Percentiles rank a stretch among this genome's conserved stretches.
Conservation (phyloP, 2,329 filamentous ascomycete species). For the Aspergillus floridensis region DNA sequence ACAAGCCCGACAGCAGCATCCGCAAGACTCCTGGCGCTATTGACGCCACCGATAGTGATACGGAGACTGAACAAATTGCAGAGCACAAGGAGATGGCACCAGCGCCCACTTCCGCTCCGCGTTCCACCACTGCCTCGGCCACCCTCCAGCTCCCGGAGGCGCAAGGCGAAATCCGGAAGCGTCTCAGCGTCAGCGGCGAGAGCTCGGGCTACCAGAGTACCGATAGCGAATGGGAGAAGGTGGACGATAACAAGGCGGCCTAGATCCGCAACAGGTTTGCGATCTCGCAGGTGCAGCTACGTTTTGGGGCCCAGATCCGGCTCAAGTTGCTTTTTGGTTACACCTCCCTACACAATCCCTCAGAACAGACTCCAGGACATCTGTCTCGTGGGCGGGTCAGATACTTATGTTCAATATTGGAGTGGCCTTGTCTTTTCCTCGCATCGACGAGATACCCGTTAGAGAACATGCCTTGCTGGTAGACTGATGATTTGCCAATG, state of each 20-base stretch:
- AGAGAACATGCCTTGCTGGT: slow-evolving; percentile 9
- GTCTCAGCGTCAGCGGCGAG: slow-evolving; percentile 47
- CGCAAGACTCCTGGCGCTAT: slow-evolving; percentile 33
- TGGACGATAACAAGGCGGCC: slow-evolving; percentile 51
- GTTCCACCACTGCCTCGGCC: slow-evolving; percentile 20
- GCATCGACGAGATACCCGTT: slow-evolving; percentile 12
- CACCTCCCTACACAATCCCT: not conserved
- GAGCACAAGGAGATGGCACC: slow-evolving; percentile 16
- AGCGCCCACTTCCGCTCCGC: slow-evolving; percentile 13
- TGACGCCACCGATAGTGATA: slow-evolving; percentile 44
- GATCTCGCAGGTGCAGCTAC: not conserved
- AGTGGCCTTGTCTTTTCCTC: slow-evolving; percentile 7
- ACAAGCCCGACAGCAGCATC: slow-evolving; percentile 22
- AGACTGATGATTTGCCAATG: not conserved
- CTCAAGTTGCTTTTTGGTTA: not conserved
- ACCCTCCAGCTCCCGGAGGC: slow-evolving; percentile 51
- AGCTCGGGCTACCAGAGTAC: slow-evolving; percentile 66
- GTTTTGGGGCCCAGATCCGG: not conserved
- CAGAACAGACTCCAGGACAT: not conserved
- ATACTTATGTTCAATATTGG: slow-evolving; percentile 3
- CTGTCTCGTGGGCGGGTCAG: not conserved
- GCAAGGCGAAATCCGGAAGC: slow-evolving; percentile 42
- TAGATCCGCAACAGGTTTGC: slow-evolving; percentile 4
- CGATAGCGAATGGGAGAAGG: slow-evolving; percentile 97
- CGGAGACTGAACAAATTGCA: slow-evolving; percentile 39